These are phyloP conservation scores for Xylariaceae sp. DNA, from an alignment of 2,329 filamentous ascomycete species.

Conservation along the genomic window DNA sequence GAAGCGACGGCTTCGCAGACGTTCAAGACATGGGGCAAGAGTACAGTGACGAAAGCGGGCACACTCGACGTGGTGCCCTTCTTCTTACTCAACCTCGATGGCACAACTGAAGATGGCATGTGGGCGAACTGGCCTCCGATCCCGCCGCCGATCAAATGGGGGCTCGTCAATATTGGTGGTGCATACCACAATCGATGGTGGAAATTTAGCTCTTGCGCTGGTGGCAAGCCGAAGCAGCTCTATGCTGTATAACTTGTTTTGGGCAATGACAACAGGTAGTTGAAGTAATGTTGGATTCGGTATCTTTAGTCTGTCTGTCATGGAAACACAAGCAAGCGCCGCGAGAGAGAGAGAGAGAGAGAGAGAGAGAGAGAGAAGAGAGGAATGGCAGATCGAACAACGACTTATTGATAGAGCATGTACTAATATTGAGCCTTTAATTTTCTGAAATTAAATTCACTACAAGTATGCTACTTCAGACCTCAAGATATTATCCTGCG, in stretches of 20 bases:
- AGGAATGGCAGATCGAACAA: too few relatives aligned
- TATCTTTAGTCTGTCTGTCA: too few relatives aligned
- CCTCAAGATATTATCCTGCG: too few relatives aligned
- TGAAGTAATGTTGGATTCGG: too few relatives aligned
- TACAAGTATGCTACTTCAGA: too few relatives aligned
- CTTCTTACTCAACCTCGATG: constrained; percentile 60
- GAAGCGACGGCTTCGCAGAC: constrained; percentile 43
- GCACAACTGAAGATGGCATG: constrained; percentile 52
- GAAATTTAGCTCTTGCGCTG: constrained; percentile 60
- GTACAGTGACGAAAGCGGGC: constrained; percentile 58
- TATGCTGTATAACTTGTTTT: constrained; percentile 47
- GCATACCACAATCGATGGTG: constrained; percentile 55
- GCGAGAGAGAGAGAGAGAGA: too few relatives aligned
- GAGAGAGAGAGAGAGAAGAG: too few relatives aligned
- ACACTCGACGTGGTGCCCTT: constrained; percentile 59
- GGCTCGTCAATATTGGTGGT: constrained; percentile 54
- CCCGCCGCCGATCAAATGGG: constrained; percentile 57
- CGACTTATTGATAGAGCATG: too few relatives aligned
- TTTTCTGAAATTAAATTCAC: too few relatives aligned
- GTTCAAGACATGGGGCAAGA: constrained; percentile 61
- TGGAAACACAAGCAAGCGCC: too few relatives aligned
- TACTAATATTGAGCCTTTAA: too few relatives aligned
- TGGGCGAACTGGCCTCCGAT: constrained; percentile 65
- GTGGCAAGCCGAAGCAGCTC: constrained; percentile 50
- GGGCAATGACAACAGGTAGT: too few relatives aligned